Conservation (phyloP, 192 early-diverging fungal species). For the Entomortierella chlamydospora region DNA sequence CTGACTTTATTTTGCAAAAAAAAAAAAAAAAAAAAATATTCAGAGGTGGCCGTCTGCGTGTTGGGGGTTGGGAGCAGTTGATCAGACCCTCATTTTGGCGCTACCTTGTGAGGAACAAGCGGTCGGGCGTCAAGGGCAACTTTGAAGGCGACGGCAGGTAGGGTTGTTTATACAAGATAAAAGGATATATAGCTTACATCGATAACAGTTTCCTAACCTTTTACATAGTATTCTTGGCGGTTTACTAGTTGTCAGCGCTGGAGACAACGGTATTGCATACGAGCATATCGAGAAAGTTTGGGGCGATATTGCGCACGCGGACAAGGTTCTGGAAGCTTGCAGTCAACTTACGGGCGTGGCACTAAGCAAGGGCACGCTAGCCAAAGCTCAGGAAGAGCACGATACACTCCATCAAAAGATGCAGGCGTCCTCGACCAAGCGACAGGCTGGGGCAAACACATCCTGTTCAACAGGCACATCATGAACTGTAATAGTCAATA, state of each 20-base stretch:
- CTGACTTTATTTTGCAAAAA: background rate
- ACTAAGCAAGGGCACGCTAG: conserved; percentile 2
- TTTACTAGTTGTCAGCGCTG: conserved; percentile 40
- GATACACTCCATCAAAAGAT: conserved; percentile 29
- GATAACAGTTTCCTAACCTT: too few species aligned
- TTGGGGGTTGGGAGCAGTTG: conserved; percentile 37
- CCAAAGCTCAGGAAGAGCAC: conserved; percentile 23
- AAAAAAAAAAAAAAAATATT: background rate
- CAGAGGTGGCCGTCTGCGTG: conserved; percentile 46
- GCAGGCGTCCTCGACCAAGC: conserved; percentile 16
- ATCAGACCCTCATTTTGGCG: conserved; percentile 48
- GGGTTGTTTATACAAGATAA: background rate
- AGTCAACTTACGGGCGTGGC: conserved; percentile 38
- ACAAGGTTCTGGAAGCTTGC: conserved; percentile 47
- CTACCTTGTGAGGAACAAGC: conserved; percentile 36
- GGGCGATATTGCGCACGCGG: conserved; percentile 56
- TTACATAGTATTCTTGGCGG: conserved; percentile 54
- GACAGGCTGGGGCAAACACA: background rate
- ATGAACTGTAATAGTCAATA: too few species aligned
- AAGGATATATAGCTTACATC: too few species aligned
- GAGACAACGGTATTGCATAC: conserved; percentile 51
- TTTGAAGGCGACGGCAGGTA: conserved; percentile 58
- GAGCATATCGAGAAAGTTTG: conserved; percentile 59
- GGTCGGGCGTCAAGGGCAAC: conserved; percentile 54
- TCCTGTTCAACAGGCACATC: background rate